Conservation (phyloP, 805 yeast genomes). For the Saturnispora kantuleensis region DNA sequence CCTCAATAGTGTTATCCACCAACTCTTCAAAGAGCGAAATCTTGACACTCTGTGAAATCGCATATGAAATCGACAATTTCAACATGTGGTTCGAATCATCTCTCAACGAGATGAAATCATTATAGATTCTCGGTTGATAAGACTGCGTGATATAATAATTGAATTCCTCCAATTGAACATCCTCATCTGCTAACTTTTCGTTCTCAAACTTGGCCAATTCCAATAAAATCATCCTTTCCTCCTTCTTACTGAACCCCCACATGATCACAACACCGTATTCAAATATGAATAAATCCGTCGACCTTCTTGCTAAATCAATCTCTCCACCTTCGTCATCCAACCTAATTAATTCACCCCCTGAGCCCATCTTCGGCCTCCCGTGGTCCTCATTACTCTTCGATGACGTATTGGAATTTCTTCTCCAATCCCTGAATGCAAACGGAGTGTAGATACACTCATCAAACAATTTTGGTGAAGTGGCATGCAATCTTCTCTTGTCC, state of each 20-base stretch:
- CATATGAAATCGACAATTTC: conserved; percentile 88
- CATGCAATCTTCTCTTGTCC: conserved; percentile 61
- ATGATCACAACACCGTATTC: conserved; percentile 95
- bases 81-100: conserved; percentile 88
- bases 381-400: conserved; percentile 3
- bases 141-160: conserved; percentile 89
- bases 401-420: conserved; percentile 28
- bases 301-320: conserved; percentile 70
- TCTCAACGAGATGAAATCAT: conserved; percentile 86
- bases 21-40: conserved; percentile 92
- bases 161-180: conserved; percentile 89
- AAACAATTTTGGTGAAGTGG: conserved; percentile 76
- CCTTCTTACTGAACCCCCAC: conserved; percentile 88
- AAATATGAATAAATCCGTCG: conserved; percentile 76
- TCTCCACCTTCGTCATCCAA: conserved; percentile 94
- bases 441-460: conserved; percentile 96
- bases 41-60: conserved; percentile 90
- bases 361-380: too few relatives aligned
- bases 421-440: conserved; percentile 73
- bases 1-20: conserved; percentile 94
- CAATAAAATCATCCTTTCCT: conserved; percentile 69
- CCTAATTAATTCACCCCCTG: conserved; percentile 35
- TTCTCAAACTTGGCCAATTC: conserved; percentile 87
- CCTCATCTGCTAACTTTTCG: conserved; percentile 85
- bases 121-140: conserved; percentile 91